phyloP scores from a whole-genome alignment of 306 rosid species.

The Cyclanthera cordifolia region DNA sequence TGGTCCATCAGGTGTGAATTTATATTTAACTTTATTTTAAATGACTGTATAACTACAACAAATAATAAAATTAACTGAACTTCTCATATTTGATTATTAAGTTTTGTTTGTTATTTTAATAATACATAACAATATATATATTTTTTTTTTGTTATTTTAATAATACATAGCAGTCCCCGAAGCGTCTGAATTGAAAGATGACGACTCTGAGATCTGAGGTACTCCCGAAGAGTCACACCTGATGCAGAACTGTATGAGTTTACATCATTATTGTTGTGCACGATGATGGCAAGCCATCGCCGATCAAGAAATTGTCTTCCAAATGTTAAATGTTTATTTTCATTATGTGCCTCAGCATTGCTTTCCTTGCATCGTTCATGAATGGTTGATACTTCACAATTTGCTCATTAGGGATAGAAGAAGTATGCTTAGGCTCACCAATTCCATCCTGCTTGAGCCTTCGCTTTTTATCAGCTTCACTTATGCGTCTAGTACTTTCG shows the following conservation, averaged over 20 bases:
- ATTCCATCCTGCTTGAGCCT: slow-evolving; percentile 67
- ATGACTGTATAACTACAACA: too few species aligned
- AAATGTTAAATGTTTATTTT: slow-evolving; percentile 39
- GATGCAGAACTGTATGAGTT: slow-evolving; percentile 50
- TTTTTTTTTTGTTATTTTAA: too few species aligned
- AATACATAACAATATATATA: too few species aligned
- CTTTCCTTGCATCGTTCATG: slow-evolving; percentile 57
- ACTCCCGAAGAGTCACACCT: slow-evolving; percentile 78
- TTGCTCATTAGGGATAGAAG: slow-evolving; percentile 63
- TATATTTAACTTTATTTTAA: too few species aligned
- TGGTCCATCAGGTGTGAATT: too few species aligned
- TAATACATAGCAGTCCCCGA: slow-evolving; percentile 24
- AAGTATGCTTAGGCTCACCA: slow-evolving; percentile 34
- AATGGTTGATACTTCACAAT: slow-evolving; percentile 71
- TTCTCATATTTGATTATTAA: too few species aligned
- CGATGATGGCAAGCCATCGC: slow-evolving; percentile 43
- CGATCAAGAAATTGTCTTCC: slow-evolving; percentile 53
- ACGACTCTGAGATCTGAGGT: slow-evolving; percentile 39
- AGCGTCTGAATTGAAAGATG: slow-evolving; percentile 29
- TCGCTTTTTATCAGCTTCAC: slow-evolving; percentile 74
- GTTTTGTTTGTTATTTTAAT: too few species aligned
- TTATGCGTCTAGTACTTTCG: slow-evolving; percentile 66
- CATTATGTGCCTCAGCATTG: slow-evolving; percentile 76
- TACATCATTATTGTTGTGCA: slow-evolving; percentile 37
- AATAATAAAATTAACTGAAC: too few species aligned